Evolutionary conservation across 345 rosid genomes (phyloP).

Genomic region (Reutealis trisperma): DNA sequence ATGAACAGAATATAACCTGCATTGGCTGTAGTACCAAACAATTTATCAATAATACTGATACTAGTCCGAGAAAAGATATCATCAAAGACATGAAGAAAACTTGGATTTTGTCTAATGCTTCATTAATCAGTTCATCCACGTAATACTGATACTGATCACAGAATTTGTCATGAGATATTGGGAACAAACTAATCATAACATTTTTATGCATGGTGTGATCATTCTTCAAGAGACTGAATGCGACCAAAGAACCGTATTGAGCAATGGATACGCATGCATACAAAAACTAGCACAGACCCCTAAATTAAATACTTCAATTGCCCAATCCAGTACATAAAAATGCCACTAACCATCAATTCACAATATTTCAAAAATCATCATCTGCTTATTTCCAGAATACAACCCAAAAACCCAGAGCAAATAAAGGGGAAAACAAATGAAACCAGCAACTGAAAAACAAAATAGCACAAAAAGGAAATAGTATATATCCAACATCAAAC

Average conservation of each 20-base stretch:
- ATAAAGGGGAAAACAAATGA: background rate
- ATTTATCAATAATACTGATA: background rate
- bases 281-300: background rate
- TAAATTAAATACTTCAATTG: no score
- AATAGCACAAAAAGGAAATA: background rate
- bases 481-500: background rate
- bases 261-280: background rate
- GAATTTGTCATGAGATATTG: background rate
- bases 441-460: background rate
- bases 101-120: background rate
- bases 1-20: slow-evolving; percentile 53
- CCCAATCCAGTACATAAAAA: no score
- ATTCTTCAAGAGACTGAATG: background rate
- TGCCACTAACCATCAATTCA: background rate
- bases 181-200: background rate
- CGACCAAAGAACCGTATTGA: background rate
- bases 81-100: background rate
- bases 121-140: background rate
- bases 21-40: slow-evolving; percentile 12
- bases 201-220: background rate
- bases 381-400: background rate
- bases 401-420: background rate
- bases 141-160: background rate
- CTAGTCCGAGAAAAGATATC: background rate
- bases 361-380: background rate